A percentile compares a stretch with the other conserved stretches of the same genome.
Conservation (phyloP, 129 eudicot species). For the Cynara cardunculus region DNA sequence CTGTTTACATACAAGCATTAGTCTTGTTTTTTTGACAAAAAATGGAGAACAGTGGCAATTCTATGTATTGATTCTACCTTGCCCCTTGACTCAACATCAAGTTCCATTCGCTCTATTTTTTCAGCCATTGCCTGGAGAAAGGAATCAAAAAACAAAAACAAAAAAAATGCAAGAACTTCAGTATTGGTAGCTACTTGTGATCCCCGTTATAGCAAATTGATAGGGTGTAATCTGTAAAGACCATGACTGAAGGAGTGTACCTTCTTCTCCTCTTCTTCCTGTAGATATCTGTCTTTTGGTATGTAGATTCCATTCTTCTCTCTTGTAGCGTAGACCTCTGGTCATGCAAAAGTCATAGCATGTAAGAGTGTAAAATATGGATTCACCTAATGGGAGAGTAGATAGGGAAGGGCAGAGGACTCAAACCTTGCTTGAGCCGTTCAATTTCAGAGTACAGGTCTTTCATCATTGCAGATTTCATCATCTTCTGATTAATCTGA, state of each 20-base stretch:
- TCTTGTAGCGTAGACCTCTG: slow-evolving; percentile 97
- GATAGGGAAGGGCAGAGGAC: not conserved
- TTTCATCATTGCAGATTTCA: slow-evolving; percentile 93
- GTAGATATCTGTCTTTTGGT: slow-evolving; percentile 93
- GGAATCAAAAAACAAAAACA: not conserved
- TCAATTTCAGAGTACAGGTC: slow-evolving; percentile 93
- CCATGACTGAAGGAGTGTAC: slow-evolving; percentile 18
- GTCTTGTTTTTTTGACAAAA: not conserved
- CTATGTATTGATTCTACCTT: slow-evolving; percentile 51
- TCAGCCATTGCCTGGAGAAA: slow-evolving; percentile 77
- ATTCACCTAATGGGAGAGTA: not conserved
- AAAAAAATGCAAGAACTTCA: not conserved
- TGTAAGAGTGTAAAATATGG: not conserved
- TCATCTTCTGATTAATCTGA: slow-evolving; percentile 96
- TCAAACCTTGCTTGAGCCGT: slow-evolving; percentile 88
- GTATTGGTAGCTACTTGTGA: not conserved
- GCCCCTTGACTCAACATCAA: slow-evolving; percentile 82
- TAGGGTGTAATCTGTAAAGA: not conserved
- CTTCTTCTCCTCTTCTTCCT: slow-evolving; percentile 97
- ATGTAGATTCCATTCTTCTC: slow-evolving; percentile 96
- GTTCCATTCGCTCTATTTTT: slow-evolving; percentile 93
- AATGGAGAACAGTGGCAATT: not conserved
- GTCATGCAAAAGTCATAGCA: slow-evolving; percentile 20
- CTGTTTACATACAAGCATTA: slow-evolving; percentile 40
- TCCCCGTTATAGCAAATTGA: not conserved